Conservation (phyloP, 2,329 filamentous ascomycete genomes). For the Monilinia vaccinii-corymbosi region DNA sequence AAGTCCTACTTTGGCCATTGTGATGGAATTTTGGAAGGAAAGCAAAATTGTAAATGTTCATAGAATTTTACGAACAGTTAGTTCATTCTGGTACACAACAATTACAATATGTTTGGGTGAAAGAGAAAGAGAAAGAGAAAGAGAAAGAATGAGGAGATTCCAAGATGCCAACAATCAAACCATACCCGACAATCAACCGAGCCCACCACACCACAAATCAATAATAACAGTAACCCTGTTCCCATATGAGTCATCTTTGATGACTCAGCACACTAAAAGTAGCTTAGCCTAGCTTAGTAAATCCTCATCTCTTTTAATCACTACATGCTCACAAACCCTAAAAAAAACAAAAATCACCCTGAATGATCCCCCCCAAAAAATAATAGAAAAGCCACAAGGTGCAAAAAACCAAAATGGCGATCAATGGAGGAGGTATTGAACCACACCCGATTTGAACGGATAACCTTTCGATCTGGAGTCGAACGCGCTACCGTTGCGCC, state of each 20-base stretch:
- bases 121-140: too few species aligned
- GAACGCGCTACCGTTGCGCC: constrained; percentile 15
- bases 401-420: neutral
- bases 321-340: too few species aligned
- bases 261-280: too few species aligned
- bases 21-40: neutral
- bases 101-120: neutral
- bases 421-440: constrained; percentile 17
- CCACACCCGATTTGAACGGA: constrained; percentile 28
- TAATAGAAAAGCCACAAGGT: neutral
- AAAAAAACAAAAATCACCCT: neutral
- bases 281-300: too few species aligned
- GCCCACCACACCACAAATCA: too few species aligned
- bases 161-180: neutral
- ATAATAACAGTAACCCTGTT: neutral
- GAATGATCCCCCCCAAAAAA: too few species aligned
- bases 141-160: too few species aligned
- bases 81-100: too few species aligned
- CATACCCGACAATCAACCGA: neutral
- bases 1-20: neutral
- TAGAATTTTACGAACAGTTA: neutral
- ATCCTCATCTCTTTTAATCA: too few species aligned
- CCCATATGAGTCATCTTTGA: too few species aligned
- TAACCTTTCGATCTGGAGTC: constrained; percentile 13
- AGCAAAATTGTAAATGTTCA: neutral